These are phyloP conservation scores for Gaultheria prostrata DNA, from an alignment of 148 eudicot genomes.

Conservation along the genomic window DNA sequence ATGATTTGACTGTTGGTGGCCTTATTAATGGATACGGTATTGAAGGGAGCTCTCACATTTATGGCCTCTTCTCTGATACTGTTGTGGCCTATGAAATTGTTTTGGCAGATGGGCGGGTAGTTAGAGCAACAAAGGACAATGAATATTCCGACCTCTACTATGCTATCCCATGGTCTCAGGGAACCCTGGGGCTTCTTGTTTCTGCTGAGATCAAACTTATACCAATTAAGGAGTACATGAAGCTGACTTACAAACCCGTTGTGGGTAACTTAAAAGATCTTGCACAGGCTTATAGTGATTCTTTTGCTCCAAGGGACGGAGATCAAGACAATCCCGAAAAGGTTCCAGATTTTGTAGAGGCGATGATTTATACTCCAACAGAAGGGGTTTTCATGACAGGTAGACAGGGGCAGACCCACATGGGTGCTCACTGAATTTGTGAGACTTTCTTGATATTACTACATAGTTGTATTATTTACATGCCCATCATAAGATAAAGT, in stretches of 20 bases:
- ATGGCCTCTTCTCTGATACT: constrained; percentile 87
- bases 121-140: constrained; percentile 85
- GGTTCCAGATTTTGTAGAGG: constrained; percentile 81
- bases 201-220: constrained; percentile 91
- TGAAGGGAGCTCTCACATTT: constrained; percentile 90
- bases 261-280: constrained; percentile 63
- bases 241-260: constrained; percentile 71
- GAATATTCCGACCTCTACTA: constrained; percentile 83
- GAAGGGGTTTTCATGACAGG: constrained; percentile 85
- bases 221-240: constrained; percentile 80
- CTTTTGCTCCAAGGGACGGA: constrained; percentile 75
- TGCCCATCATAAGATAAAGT: not conserved
- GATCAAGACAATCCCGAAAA: constrained; percentile 80
- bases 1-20: constrained; percentile 89
- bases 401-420: not conserved
- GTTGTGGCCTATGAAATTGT: constrained; percentile 89
- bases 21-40: constrained; percentile 93
- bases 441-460: not conserved
- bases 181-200: constrained; percentile 83
- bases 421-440: not conserved
- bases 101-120: constrained; percentile 72
- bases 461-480: not conserved
- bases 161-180: constrained; percentile 95
- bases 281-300: constrained; percentile 81
- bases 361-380: constrained; percentile 58